Base-by-base conservation (phyloP, 495 filamentous ascomycete species). In the Penicillium maclennaniae region DNA sequence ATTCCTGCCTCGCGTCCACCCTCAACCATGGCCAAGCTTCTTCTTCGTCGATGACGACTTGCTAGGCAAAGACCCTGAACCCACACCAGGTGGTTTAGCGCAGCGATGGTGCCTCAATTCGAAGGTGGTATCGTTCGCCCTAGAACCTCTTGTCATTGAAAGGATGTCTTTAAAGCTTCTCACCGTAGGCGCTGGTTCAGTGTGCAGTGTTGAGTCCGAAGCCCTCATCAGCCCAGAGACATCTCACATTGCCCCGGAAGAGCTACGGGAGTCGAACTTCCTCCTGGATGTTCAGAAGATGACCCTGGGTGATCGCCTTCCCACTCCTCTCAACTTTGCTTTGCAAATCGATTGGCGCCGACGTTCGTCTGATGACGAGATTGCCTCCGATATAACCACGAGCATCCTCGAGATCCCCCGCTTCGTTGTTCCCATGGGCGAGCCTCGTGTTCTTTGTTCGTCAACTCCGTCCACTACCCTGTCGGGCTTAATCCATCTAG, bases 381-480 rank as follows among this genome's bases (percentile, higher is more conserved):
- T 36, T 34, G 41, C 45, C 16, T 17, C 54, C 25, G 34, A 64
- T 39, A 34, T 59, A 21, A 71, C 70, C 16, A 69, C 68, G 6
- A 60, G 76, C 4, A 86, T 87, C 49, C 77, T 97, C 6, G 79
- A 83, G 4, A 80, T 95, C 14, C 91, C 91, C 15, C 86, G 88
- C 10, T 83, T 96, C 52, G 76, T 83, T 47, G 75, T 95, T 38
- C 86, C 91, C 0, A 85, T 83, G 55, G 85, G 84, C 36, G 93
- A 98, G 56, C 95, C 95, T 7, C 85, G 93, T 44, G 91, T 96
- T 6, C 80, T 97, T 0, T 89, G 87, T 9, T 79, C 82, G 0
- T 74, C 83, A 8, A 72, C 72, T 0, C 69, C 82, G 45, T 80
- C 64, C 12, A 54, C 41, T n/a, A 56, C 49, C n/a, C 55, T 76